Evolutionary conservation across 129 eudicot species (phyloP), one percentile per base, ranked within the genome.

Genomic region (Centella asiatica): DNA sequence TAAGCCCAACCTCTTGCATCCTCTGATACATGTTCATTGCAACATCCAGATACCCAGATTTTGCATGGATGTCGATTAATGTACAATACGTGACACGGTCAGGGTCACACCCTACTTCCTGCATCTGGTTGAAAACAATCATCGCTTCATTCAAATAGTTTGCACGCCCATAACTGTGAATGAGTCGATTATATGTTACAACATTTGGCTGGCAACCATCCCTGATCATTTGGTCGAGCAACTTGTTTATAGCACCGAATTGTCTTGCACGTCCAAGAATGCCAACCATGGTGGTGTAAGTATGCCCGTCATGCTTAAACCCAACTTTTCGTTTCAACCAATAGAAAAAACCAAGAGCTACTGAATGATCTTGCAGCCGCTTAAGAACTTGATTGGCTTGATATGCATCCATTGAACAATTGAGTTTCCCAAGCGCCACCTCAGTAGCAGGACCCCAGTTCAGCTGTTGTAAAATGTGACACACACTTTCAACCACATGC

Each of bases 211-310:
- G 74, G 73, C 88, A 79, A 34, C 95, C 93, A 32, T 93, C 99
- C 58, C 52, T 69, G 31, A 83, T 77, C 99, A 93, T 93, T 80
- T 87, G 95, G 54, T 81, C 88, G 2, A 93, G 95, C 66, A 93
- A 62, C 58, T 80, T 79, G 46, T 83, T 81, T 46, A 93, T 87
- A 8, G 76, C 75, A 71, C 81, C 89, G 54, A 93, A 93, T 67
- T 93, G 85, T 60, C 76, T 76, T 44, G 99, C 95, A 36, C 93
- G 92, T 12, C 99, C 99, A 62, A 93, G 86, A 44, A 93, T 85
- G 52, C 99, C 99, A n/a, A 93, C 90, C 96, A 88, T 93, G 69
- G 96, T 93, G 44, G 99, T 88, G 64, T 93, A 93, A 6, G 95
- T 93, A 69, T 93, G 95, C 34, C 85, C 96, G 33, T 93, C 99